Evolutionary conservation across 2,329 filamentous ascomycete genomes (phyloP).

Genomic region (Bipolaris zeicola): DNA sequence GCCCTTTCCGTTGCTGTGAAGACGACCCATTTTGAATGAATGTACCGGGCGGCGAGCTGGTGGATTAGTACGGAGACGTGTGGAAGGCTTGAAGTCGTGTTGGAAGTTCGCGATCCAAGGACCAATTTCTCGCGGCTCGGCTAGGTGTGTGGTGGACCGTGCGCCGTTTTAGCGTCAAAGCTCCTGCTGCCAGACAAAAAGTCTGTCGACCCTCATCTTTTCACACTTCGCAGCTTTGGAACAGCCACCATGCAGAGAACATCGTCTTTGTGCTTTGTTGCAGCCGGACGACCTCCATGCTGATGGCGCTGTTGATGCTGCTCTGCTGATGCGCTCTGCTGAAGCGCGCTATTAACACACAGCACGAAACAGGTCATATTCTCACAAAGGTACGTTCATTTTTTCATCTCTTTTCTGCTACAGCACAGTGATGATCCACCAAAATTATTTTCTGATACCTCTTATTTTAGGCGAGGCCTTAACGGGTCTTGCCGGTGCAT

Average conservation of each 20-base stretch:
- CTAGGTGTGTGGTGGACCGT: conserved; percentile 20
- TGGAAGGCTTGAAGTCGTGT: conserved; percentile 25
- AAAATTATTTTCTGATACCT: conserved; percentile 75
- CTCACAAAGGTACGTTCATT: conserved; percentile 45
- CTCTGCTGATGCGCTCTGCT: not conserved
- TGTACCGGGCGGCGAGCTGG: conserved; percentile 27
- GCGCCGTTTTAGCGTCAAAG: conserved; percentile 9
- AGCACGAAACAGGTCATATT: not conserved
- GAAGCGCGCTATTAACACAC: not conserved
- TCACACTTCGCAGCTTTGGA: not conserved
- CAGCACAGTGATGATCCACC: conserved; percentile 27
- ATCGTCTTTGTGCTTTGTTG: not conserved
- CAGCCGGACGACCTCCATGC: not conserved
- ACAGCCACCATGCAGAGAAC: not conserved
- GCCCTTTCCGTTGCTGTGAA: conserved; percentile 99
- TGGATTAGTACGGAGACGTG: conserved; percentile 35
- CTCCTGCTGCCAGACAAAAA: conserved; percentile 13
- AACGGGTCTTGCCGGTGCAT: conserved; percentile 41
- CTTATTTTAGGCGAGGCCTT: conserved; percentile 62
- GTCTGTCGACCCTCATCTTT: conserved; percentile 15
- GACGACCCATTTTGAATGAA: conserved; percentile 79
- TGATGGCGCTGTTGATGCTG: not conserved
- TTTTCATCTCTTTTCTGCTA: not conserved
- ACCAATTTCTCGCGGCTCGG: conserved; percentile 33
- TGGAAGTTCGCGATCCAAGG: conserved; percentile 22